A percentile compares a stretch with the other conserved stretches of the same genome.
Conservation (phyloP, 2,329 filamentous ascomycete species). For the Podosphaera leucotricha region DNA sequence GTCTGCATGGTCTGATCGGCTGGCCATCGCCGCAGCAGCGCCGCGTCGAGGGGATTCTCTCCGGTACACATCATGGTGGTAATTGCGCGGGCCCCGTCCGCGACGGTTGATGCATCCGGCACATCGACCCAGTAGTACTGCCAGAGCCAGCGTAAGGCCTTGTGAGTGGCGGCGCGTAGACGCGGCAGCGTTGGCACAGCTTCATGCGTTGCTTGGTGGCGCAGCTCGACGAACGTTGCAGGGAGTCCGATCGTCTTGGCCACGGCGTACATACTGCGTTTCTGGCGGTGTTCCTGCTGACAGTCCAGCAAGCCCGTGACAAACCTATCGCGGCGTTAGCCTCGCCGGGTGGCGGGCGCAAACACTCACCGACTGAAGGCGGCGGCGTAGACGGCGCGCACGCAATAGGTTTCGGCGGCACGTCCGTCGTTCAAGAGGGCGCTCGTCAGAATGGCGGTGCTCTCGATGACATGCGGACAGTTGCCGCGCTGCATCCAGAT, state of each 20-base stretch:
- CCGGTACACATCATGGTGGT: too few species aligned
- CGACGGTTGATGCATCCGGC: constrained; percentile 5
- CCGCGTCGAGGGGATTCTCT: too few species aligned
- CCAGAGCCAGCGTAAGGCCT: constrained; percentile 70
- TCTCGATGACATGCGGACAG: constrained; percentile 60
- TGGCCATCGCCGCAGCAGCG: constrained; percentile 3
- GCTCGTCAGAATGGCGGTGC: constrained; percentile 48
- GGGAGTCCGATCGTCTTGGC: constrained; percentile 46
- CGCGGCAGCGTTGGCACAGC: constrained; percentile 56
- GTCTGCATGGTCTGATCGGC: constrained; percentile 6
- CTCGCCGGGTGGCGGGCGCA: background rate
- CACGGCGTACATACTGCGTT: constrained; percentile 49
- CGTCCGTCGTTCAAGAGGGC: constrained; percentile 38
- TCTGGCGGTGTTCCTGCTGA: constrained; percentile 41
- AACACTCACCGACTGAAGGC: constrained; percentile 45
- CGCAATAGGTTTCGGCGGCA: constrained; percentile 24
- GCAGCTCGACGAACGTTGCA: constrained; percentile 63
- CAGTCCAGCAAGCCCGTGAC: constrained; percentile 60
- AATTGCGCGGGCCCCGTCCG: too few species aligned
- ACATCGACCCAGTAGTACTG: constrained; percentile 55
- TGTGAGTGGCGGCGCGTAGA: constrained; percentile 42
- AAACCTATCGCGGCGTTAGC: constrained; percentile 26
- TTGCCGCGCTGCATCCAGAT: constrained; percentile 51
- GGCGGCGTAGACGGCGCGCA: constrained; percentile 46
- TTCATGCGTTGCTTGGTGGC: constrained; percentile 79